Conservation (phyloP, 2,329 filamentous ascomycete species). For the Diaporthe helianthi region DNA sequence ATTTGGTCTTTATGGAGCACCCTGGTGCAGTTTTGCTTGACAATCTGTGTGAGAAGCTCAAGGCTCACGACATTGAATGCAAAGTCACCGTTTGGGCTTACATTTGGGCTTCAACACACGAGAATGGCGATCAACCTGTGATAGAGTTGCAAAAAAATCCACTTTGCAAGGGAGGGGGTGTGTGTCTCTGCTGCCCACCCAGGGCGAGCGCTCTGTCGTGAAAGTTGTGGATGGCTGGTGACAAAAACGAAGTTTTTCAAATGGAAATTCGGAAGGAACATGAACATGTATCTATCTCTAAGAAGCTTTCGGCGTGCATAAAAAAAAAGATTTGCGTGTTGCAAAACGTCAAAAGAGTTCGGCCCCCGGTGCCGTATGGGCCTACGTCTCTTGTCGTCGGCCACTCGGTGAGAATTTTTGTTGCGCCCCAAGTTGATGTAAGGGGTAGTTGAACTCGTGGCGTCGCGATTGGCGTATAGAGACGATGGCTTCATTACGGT, state of each 20-base stretch:
- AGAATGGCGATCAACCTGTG: no score
- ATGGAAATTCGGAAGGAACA: no score
- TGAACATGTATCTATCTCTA: no score
- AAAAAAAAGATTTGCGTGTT: not conserved
- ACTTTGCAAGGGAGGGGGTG: not conserved
- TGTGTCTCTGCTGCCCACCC: not conserved
- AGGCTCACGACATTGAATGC: not conserved
- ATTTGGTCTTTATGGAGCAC: not conserved
- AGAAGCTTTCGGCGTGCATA: not conserved
- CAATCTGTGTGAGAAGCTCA: not conserved
- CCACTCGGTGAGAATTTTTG: no score
- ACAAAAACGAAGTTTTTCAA: no score
- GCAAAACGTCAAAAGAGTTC: constrained; percentile 14
- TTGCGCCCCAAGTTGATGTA: not conserved
- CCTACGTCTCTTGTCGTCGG: constrained; percentile 23
- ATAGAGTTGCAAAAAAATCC: no score
- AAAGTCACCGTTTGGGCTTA: not conserved
- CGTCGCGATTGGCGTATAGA: constrained; percentile 4
- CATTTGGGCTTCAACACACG: no score
- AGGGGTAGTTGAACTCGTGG: constrained; percentile 5
- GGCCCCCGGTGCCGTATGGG: constrained; percentile 26
- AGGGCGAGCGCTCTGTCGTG: no score
- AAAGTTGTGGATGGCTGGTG: no score
- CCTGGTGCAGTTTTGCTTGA: not conserved
- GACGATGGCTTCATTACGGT: not conserved